These are phyloP conservation scores for Carpinus fangiana DNA, from an alignment of 306 rosid species.

Conservation along the genomic window DNA sequence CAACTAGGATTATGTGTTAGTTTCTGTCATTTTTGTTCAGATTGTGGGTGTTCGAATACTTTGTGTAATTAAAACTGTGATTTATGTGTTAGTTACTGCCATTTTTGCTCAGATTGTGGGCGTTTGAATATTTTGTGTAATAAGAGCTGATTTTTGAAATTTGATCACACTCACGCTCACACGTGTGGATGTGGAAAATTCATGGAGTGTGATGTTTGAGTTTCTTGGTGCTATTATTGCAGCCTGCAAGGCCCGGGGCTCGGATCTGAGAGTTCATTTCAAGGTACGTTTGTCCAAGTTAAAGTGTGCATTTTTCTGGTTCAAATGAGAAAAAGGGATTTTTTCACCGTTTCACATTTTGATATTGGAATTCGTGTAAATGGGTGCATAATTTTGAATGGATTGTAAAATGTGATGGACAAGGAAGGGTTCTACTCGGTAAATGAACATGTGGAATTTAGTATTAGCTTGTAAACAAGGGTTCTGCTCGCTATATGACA, in stretches of 20 bases:
- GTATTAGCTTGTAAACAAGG: too few species aligned
- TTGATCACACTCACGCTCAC: not conserved
- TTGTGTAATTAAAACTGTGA: not conserved
- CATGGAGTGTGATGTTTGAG: not conserved
- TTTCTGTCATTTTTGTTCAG: too few species aligned
- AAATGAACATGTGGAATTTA: not conserved
- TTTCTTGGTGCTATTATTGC: conserved; percentile 14
- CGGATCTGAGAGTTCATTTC: conserved; percentile 61
- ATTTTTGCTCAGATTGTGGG: not conserved
- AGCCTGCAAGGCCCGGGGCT: conserved; percentile 76
- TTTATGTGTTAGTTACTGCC: not conserved
- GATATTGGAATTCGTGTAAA: not conserved
- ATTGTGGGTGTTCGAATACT: too few species aligned
- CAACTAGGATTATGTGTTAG: too few species aligned
- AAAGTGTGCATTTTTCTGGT: not conserved
- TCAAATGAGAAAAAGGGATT: not conserved
- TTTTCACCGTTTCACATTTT: not conserved
- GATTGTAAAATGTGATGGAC: too few species aligned
- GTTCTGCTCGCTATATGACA: not conserved
- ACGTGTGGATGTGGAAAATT: not conserved
- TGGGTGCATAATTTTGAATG: not conserved
- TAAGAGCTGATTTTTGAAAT: not conserved
- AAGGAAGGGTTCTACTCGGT: not conserved
- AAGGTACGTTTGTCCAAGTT: conserved; percentile 40
- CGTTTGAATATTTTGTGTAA: not conserved